These are phyloP conservation scores for Chlorella sp. DNA, from an alignment of 139 green algal genomes.

Conservation along the genomic window DNA sequence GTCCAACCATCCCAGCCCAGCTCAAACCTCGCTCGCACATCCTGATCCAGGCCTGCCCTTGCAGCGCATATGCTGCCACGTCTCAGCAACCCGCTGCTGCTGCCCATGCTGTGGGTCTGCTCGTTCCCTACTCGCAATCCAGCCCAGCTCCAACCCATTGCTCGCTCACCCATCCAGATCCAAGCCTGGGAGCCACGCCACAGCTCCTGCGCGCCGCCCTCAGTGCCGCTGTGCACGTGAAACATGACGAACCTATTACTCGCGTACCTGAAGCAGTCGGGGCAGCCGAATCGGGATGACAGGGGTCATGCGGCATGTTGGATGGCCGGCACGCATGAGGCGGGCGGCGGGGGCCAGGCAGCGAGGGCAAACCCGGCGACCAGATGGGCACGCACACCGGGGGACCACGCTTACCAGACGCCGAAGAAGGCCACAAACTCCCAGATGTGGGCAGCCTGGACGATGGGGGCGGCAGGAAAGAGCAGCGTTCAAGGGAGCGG, in stretches of 20 bases:
- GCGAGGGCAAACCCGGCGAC: not conserved
- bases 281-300: not conserved
- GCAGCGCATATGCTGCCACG: no score
- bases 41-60: no score
- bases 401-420: not conserved
- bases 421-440: slow-evolving; percentile 23
- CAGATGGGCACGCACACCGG: not conserved
- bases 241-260: slow-evolving; percentile 4
- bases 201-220: slow-evolving; percentile 25
- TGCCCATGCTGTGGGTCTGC: no score
- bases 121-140: no score
- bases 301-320: no score
- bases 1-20: no score
- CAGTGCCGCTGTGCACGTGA: slow-evolving; percentile 5
- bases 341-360: not conserved
- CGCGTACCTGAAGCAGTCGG: not conserved
- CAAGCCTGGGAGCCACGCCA: slow-evolving; percentile 23
- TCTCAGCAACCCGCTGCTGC: no score
- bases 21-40: no score
- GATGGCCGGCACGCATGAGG: no score
- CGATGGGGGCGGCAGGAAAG: no score
- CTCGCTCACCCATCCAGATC: not conserved
- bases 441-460: slow-evolving; percentile 8
- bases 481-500: not conserved
- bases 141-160: not conserved